Conservation (phyloP, 2,329 filamentous ascomycete species). For the Phyllosticta citribraziliensis region DNA sequence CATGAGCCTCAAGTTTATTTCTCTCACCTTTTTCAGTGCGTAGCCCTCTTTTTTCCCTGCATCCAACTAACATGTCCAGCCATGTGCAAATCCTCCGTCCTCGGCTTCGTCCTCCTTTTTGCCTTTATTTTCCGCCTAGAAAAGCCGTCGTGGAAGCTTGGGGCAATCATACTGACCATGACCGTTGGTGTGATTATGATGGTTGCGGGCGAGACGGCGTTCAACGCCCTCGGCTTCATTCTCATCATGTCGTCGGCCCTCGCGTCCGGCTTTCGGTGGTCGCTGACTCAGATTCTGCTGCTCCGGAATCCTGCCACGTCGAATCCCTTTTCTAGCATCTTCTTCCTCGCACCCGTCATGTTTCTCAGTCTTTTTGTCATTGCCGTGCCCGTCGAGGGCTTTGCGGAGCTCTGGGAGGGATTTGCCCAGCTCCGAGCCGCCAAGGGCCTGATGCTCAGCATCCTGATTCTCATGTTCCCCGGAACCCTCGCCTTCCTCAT, state of each 20-base stretch:
- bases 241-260: conserved; percentile 90
- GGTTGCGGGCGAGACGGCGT: conserved; percentile 91
- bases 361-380: conserved; percentile 72
- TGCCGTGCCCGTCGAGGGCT: conserved; percentile 77
- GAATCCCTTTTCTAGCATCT: conserved; percentile 94
- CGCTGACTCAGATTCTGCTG: conserved; percentile 92
- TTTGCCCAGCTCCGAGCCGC: conserved; percentile 52
- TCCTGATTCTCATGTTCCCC: conserved; percentile 75
- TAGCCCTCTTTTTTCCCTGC: conserved; percentile 15
- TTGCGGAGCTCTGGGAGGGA: conserved; percentile 56
- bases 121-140: conserved; percentile 92
- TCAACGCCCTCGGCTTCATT: conserved; percentile 75
- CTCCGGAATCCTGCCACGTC: conserved; percentile 88
- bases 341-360: conserved; percentile 97
- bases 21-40: conserved; percentile 80
- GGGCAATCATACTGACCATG: conserved; percentile 84
- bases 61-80: conserved; percentile 29
- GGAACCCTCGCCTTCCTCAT: conserved; percentile 89
- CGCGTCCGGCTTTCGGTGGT: conserved; percentile 96
- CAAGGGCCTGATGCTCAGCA: conserved; percentile 57
- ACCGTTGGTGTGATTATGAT: conserved; percentile 92
- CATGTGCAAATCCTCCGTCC: conserved; percentile 97
- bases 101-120: conserved; percentile 91
- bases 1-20: conserved; percentile 91
- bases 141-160: conserved; percentile 72